phyloP scores from a whole-genome alignment of 2,329 filamentous ascomycete genomes.

The Apiospora arundinis region DNA sequence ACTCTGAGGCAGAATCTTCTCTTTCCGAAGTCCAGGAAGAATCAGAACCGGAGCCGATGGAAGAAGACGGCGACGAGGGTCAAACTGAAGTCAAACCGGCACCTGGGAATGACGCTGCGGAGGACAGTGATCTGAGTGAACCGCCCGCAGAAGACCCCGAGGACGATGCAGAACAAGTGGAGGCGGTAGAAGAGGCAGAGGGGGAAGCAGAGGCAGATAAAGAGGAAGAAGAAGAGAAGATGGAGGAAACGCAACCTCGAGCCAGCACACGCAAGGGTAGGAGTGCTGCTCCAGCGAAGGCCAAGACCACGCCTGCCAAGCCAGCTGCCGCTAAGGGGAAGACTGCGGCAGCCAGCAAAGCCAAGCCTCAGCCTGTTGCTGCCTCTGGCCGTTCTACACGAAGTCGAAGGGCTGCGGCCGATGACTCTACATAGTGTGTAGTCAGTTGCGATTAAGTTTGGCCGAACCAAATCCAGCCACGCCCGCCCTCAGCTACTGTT shows the following conservation, averaged over 20 bases:
- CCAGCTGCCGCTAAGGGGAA: conserved; percentile 14
- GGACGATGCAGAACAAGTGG: conserved; percentile 23
- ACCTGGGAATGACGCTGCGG: conserved; percentile 21
- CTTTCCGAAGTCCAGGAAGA: conserved; percentile 37
- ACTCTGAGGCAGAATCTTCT: conserved; percentile 30
- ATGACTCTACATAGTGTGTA: conserved; percentile 5
- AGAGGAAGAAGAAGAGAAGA: conserved; percentile 32
- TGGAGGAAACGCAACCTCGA: conserved; percentile 30
- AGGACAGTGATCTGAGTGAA: conserved; percentile 23
- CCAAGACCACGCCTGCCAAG: not conserved
- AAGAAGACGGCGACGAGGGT: conserved; percentile 28
- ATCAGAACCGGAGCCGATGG: conserved; percentile 23
- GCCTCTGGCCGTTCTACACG: conserved; percentile 14
- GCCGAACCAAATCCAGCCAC: not conserved
- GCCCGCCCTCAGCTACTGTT: not conserved
- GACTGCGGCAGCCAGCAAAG: not conserved
- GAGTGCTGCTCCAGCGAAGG: conserved; percentile 16
- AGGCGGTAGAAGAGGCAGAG: conserved; percentile 25
- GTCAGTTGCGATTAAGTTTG: not conserved
- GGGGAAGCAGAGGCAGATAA: conserved; percentile 27
- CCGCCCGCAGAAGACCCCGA: conserved; percentile 23
- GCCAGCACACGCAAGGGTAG: conserved; percentile 36
- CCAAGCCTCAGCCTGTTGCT: conserved; percentile 17
- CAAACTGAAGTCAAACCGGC: conserved; percentile 17
- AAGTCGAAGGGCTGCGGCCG: conserved; percentile 13